Evolutionary conservation across 345 rosid species (phyloP), one percentile per base, ranked within the genome.

Genomic region (Populus simonii): DNA sequence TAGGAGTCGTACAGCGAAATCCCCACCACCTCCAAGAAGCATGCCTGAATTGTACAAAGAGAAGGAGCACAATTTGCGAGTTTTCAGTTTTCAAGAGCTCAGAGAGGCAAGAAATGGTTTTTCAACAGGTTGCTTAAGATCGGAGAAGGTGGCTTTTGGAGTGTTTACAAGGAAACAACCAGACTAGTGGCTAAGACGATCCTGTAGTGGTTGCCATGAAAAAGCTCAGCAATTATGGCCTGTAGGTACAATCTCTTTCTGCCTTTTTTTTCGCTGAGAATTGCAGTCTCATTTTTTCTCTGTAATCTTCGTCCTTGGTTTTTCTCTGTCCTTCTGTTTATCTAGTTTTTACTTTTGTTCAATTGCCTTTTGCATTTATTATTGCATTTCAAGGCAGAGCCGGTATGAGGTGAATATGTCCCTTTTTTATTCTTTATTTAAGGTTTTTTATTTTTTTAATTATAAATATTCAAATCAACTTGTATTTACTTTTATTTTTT

Each of bases 81-180:
- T 78, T 39, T 95, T 95, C 84, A 71, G 91, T 29, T 81, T 78
- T 68, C 79, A 87, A 63, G 97, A 95, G 87, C 90, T 95, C 13
- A 87, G 77, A 72, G 88, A 91, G 31, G 93, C 98, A 55, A 92
- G 97, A 0, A 70, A 82, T 84, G 90, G 89, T 8, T 93, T 96
- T 85, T 33, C 4, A 88, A 53, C 79, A 88, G 90, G 80, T 25
- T 79, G 82, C 62, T 91, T n/a, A 91, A 91, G 91, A 82, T 96
- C 20, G 99, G 99, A 23, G 92, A 93, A 86, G 99, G 99, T 68
- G 99, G 98, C 22, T 96, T 93, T 89, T 98, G 99, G 79, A 86
- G 90, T 75, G 98, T 92, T 16, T 96, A 92, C 66, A 89, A 88
- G 75, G 98, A 97, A 66, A 85, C 88, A 8, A 70, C 93, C 74